Evolutionary conservation across 768 basidiomycete genomes (phyloP), one percentile per base, ranked within the genome.

Genomic region (Tremella mesenterica): DNA sequence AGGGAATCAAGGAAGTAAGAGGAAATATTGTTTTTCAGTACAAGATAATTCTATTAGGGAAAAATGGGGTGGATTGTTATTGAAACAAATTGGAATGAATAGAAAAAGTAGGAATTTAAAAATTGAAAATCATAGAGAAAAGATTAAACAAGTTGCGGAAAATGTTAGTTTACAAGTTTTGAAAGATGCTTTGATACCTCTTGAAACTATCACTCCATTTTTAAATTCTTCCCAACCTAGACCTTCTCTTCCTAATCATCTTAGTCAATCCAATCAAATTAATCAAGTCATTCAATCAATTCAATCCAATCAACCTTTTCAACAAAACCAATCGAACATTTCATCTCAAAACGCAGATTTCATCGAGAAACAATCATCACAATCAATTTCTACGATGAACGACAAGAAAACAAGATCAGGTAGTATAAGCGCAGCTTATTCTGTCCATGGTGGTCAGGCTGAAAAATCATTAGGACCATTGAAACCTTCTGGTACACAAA

Each of bases 21-120:
- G 90, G 60, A 83, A 84, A 65, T 97, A 97, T 75, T 90, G 95
- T 83, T 96, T 95, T 77, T 90, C 87, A 58, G 83, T 95, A 38
- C 82, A 85, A 47, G 88, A 90, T 63, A 79, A 84, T 0, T 77
- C 85, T 33, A 79, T 86, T 16, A 81, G 84, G 18, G 80, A 85
- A 2, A 58, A 56, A 54, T 73, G 72, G 70, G 64, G 53, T 23
- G 46, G 39, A 21, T 27, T 44, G 0, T 54, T 71, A 5, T 50
- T 53, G 33, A 33, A 56, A 7, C 71, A 73, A 44, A 66, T 65
- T 26, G 20, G 49, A 6, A 28, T 44, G 8, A 49, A 55, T 4
- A 57, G 53, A 28, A 39, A 47, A 18, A 27, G 29, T 12, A 60
- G 54, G 23, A 25, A 23, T 7, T 25, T 29, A 27, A 26, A 47